Evolutionary conservation across 371 early-diverging fungal species (phyloP).

Genomic region (Dichotomocladium elegans): DNA sequence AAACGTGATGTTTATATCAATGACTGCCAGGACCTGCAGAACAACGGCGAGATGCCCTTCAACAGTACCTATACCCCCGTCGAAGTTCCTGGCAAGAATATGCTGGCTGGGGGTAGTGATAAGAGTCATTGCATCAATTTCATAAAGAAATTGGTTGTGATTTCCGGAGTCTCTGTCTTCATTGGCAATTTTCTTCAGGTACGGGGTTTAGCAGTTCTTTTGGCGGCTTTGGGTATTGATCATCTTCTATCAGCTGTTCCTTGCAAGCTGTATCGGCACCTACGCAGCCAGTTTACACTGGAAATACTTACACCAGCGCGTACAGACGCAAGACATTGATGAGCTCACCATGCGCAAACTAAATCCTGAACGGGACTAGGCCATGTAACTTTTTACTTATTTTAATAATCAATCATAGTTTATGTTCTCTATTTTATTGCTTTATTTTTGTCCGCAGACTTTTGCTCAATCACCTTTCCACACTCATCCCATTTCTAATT

Average conservation of each 20-base stretch:
- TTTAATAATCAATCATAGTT: neutral
- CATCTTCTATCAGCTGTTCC: slow-evolving; percentile 3
- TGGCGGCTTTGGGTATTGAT: neutral
- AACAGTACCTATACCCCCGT: slow-evolving; percentile 18
- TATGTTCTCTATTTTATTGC: neutral
- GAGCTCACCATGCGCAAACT: slow-evolving; percentile 2
- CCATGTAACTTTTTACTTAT: neutral
- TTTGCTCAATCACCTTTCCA: no score
- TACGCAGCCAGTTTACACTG: slow-evolving; percentile 14
- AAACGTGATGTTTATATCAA: slow-evolving; percentile 28
- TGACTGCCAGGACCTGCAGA: slow-evolving; percentile 26
- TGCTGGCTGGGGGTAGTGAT: slow-evolving; percentile 33
- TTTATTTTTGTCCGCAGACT: no score
- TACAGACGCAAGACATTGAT: slow-evolving; percentile 7
- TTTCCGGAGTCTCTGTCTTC: slow-evolving; percentile 23
- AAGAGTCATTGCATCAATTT: slow-evolving; percentile 25
- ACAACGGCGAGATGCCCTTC: slow-evolving; percentile 10
- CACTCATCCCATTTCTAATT: no score
- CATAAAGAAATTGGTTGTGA: slow-evolving; percentile 20
- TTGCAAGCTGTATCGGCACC: slow-evolving; percentile 13
- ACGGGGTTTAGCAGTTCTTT: neutral
- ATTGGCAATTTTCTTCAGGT: slow-evolving; percentile 34
- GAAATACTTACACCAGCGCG: slow-evolving; percentile 10
- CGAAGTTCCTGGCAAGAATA: slow-evolving; percentile 19
- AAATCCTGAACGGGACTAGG: neutral